Evolutionary conservation across 2,329 filamentous ascomycete species (phyloP).

Genomic region (Exophiala oligosperma): DNA sequence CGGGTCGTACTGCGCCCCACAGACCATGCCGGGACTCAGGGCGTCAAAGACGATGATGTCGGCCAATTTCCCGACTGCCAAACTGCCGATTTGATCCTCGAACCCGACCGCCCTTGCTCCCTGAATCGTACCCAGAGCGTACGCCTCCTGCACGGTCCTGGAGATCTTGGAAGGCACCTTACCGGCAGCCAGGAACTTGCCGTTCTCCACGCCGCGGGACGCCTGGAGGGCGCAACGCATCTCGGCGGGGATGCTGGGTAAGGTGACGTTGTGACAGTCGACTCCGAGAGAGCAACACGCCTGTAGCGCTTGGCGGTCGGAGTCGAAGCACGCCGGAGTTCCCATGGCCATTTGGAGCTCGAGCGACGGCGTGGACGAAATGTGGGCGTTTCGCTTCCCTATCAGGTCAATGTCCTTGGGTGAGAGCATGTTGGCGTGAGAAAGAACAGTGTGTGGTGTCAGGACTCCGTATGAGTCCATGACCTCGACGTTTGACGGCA

Average conservation of each 20-base stretch:
- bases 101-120: conserved; percentile 47
- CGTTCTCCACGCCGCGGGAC: conserved; percentile 32
- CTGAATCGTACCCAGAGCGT: conserved; percentile 50
- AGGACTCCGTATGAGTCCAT: conserved; percentile 39
- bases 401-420: conserved; percentile 29
- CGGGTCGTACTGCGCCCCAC: conserved; percentile 42
- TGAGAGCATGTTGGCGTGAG: conserved; percentile 37
- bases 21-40: conserved; percentile 42
- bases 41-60: conserved; percentile 52
- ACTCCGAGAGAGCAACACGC: conserved; percentile 26
- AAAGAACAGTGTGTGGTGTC: conserved; percentile 40
- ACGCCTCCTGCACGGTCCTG: conserved; percentile 44
- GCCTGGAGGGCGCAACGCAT: conserved; percentile 32
- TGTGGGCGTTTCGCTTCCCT: conserved; percentile 18
- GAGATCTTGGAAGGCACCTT: conserved; percentile 31
- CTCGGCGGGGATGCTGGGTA: conserved; percentile 30
- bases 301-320: conserved; percentile 17
- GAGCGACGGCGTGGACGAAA: conserved; percentile 50
- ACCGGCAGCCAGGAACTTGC: conserved; percentile 30
- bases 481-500: too few relatives aligned
- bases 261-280: conserved; percentile 35
- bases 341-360: conserved; percentile 52
- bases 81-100: conserved; percentile 44
- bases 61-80: conserved; percentile 47
- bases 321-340: conserved; percentile 37